Percentiles rank a stretch among this genome's conserved stretches.
These are phyloP conservation scores for Ophiosphaerella herpotricha DNA, from an alignment of 2,329 filamentous ascomycete species.

Conservation along the genomic window DNA sequence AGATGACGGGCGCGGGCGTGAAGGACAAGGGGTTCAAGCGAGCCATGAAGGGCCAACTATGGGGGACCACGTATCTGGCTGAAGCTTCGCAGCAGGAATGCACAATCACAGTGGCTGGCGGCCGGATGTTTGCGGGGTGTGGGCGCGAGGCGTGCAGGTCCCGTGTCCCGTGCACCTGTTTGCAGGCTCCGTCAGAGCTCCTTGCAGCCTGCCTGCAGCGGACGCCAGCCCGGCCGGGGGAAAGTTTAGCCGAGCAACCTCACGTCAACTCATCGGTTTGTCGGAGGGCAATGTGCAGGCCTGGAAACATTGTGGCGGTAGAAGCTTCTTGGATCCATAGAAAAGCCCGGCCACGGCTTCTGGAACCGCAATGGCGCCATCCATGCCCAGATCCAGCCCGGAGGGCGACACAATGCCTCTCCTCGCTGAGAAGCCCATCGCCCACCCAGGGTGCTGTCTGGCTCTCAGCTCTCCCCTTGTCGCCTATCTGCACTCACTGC, in stretches of 20 bases:
- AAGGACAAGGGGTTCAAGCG: slow-evolving; percentile 67
- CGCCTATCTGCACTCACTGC: slow-evolving; percentile 22
- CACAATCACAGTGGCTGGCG: slow-evolving; percentile 11
- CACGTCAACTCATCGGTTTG: no score
- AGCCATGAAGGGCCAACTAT: slow-evolving; percentile 32
- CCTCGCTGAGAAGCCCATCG: slow-evolving; percentile 22
- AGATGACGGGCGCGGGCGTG: slow-evolving; percentile 76
- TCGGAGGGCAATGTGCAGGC: no score
- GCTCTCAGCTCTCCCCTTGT: slow-evolving; percentile 41
- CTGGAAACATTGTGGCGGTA: no score
- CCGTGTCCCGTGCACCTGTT: slow-evolving; percentile 3
- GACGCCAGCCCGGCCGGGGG: neutral
- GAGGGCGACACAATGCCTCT: slow-evolving; percentile 11
- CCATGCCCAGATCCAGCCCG: neutral
- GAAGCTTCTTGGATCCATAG: no score
- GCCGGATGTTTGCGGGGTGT: neutral
- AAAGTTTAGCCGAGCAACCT: neutral
- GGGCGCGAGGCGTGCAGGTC: neutral
- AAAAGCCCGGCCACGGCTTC: no score
- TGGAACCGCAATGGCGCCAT: neutral
- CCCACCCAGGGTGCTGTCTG: slow-evolving; percentile 44
- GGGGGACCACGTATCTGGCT: slow-evolving; percentile 12
- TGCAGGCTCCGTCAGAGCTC: slow-evolving; percentile 23
- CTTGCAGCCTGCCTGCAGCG: slow-evolving; percentile 1
- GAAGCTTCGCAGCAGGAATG: slow-evolving; percentile 10